Conservation (phyloP, 176 grass and related monocot species). For the Paspalum vaginatum region DNA sequence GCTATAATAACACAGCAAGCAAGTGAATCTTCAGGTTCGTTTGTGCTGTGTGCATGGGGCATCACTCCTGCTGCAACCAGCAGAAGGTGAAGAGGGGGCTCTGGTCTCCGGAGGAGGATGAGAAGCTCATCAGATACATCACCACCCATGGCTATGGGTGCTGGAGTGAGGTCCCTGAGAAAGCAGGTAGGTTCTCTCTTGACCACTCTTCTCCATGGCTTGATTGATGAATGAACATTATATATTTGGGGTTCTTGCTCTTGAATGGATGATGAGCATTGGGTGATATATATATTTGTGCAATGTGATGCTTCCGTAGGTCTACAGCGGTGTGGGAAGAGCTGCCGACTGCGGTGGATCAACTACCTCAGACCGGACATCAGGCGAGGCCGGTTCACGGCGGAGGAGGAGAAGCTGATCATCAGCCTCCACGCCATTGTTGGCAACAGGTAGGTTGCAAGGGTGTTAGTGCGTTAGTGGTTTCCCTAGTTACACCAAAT, state of each 20-base stretch:
- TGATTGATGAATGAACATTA: background rate
- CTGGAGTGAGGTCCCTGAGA: constrained; percentile 99
- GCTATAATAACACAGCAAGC: background rate
- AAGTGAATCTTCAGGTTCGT: background rate
- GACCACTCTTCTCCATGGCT: background rate
- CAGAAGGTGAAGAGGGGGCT: constrained; percentile 99
- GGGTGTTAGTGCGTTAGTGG: background rate
- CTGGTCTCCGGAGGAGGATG: constrained; percentile 99
- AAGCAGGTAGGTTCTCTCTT: constrained; percentile 65
- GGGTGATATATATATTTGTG: constrained; percentile 2
- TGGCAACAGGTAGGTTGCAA: constrained; percentile 72
- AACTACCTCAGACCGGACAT: constrained; percentile 98
- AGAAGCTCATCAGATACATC: constrained; percentile 99
- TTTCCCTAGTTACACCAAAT: background rate
- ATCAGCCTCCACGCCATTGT: constrained; percentile 97
- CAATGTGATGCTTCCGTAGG: constrained; percentile 50
- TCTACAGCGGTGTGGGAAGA: constrained; percentile 94
- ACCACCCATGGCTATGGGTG: constrained; percentile 93
- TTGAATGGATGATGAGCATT: constrained; percentile 22
- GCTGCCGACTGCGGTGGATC: constrained; percentile 93
- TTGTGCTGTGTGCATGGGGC: constrained; percentile 67
- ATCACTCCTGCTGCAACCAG: constrained; percentile 99
- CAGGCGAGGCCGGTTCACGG: constrained; percentile 79
- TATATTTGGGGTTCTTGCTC: background rate
- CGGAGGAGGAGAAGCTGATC: constrained; percentile 98